Conservation (phyloP, 305 asterid genomes). For the Solanum hybrid region DNA sequence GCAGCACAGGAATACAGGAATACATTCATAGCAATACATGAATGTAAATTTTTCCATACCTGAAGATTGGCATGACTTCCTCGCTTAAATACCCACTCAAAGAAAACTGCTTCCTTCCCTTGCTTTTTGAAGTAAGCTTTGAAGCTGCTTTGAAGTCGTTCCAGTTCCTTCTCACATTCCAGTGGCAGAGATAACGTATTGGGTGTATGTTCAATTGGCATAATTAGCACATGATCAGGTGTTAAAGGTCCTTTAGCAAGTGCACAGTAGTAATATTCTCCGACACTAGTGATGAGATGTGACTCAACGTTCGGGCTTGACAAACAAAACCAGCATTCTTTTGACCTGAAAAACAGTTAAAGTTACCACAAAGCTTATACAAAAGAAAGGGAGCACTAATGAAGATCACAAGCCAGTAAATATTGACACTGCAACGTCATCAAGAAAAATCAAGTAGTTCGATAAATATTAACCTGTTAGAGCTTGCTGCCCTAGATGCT, state of each 20-base stretch:
- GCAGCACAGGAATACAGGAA: neutral
- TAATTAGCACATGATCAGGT: conserved; percentile 72
- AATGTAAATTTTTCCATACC: conserved; percentile 26
- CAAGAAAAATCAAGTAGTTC: neutral
- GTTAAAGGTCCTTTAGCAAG: conserved; percentile 93
- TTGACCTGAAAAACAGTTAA: conserved; percentile 50
- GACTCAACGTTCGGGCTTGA: conserved; percentile 77
- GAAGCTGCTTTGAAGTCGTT: conserved; percentile 53
- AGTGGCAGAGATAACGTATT: conserved; percentile 65
- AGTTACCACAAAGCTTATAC: conserved; percentile 1
- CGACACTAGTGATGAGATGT: conserved; percentile 68
- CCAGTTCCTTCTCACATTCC: conserved; percentile 63
- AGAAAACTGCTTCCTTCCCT: conserved; percentile 76
- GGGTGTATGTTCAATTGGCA: conserved; percentile 80
- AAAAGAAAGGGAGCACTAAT: neutral
- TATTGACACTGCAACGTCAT: neutral
- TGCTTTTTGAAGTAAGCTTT: conserved; percentile 62
- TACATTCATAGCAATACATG: neutral
- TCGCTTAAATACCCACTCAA: conserved; percentile 77
- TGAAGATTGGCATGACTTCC: conserved; percentile 96
- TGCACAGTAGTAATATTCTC: conserved; percentile 80
- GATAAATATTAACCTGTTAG: conserved; percentile 40
- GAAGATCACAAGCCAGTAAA: neutral
- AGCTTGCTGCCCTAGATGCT: conserved; percentile 39
- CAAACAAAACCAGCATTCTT: conserved; percentile 97